phyloP scores from a whole-genome alignment of 1,284 basidiomycete genomes.

The Tylopilus sp. region DNA sequence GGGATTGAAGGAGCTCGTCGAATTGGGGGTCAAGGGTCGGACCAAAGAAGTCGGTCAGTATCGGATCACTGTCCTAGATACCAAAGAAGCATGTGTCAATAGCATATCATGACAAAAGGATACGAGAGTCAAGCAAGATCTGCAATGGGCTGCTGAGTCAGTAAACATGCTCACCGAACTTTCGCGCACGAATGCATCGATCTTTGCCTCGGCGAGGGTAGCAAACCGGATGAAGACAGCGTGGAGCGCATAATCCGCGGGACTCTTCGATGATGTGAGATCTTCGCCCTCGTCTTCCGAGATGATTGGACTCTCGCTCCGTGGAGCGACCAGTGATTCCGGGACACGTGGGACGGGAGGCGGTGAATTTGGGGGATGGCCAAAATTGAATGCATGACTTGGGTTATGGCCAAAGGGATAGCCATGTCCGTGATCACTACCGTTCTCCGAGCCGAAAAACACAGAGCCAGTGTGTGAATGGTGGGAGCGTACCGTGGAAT shows the following conservation, averaged over 20 bases:
- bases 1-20: constrained; percentile 77
- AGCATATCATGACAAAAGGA: background rate
- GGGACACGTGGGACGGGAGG: constrained; percentile 77
- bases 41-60: constrained; percentile 67
- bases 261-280: constrained; percentile 69
- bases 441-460: constrained; percentile 65
- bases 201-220: constrained; percentile 73
- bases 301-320: constrained; percentile 51
- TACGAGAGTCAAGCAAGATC: background rate
- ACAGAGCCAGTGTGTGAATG: constrained; percentile 73
- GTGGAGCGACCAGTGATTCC: constrained; percentile 47
- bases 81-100: constrained; percentile 9
- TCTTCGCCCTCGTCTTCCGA: constrained; percentile 62
- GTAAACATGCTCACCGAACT: constrained; percentile 55
- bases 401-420: constrained; percentile 36
- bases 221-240: constrained; percentile 86
- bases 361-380: constrained; percentile 52
- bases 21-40: constrained; percentile 73
- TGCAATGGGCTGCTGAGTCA: background rate
- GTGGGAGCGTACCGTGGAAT: constrained; percentile 61
- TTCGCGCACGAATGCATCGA: constrained; percentile 69
- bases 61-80: constrained; percentile 64
- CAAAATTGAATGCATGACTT: constrained; percentile 24
- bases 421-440: constrained; percentile 62
- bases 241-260: constrained; percentile 83